Conservation (phyloP, 805 yeast species). For the Ogataea philodendri region DNA sequence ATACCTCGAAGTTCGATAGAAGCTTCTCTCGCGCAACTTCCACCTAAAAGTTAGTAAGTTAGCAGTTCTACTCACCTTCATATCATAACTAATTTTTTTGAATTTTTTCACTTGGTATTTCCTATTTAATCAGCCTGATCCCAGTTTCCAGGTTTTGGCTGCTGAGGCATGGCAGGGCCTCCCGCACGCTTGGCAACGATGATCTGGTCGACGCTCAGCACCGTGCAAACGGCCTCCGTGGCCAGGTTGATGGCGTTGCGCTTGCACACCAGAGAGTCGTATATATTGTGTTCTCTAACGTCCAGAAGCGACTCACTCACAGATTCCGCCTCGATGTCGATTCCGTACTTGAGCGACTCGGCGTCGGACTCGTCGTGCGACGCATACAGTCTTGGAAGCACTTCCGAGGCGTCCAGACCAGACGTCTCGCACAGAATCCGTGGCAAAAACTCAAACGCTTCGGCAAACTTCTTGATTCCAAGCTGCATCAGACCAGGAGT, state of each 20-base stretch:
- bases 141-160: constrained; percentile 91
- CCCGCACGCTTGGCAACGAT: constrained; percentile 99
- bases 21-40: constrained; percentile 53
- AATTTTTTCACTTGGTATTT: constrained; percentile 2
- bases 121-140: constrained; percentile 73
- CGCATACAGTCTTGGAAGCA: constrained; percentile 84
- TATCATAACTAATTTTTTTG: constrained; percentile 5
- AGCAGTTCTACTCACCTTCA: constrained; percentile 15
- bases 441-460: constrained; percentile 93
- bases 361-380: constrained; percentile 61
- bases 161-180: constrained; percentile 89
- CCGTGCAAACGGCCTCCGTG: constrained; percentile 91
- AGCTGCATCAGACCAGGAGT: constrained; percentile 92
- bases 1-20: constrained; percentile 65
- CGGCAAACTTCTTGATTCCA: constrained; percentile 91
- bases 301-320: constrained; percentile 64
- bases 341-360: constrained; percentile 47
- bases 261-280: constrained; percentile 78
- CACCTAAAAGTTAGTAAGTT: constrained; percentile 33
- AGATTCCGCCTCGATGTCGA: constrained; percentile 77
- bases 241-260: constrained; percentile 88
- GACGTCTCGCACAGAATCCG: constrained; percentile 91
- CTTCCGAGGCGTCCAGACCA: constrained; percentile 87
- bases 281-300: constrained; percentile 65
- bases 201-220: constrained; percentile 90